A percentile compares a stretch with the other conserved stretches of the same genome.
phyloP scores from a whole-genome alignment of 1,139 yeast genomes.

The Sugiyamaella neomexicana region DNA sequence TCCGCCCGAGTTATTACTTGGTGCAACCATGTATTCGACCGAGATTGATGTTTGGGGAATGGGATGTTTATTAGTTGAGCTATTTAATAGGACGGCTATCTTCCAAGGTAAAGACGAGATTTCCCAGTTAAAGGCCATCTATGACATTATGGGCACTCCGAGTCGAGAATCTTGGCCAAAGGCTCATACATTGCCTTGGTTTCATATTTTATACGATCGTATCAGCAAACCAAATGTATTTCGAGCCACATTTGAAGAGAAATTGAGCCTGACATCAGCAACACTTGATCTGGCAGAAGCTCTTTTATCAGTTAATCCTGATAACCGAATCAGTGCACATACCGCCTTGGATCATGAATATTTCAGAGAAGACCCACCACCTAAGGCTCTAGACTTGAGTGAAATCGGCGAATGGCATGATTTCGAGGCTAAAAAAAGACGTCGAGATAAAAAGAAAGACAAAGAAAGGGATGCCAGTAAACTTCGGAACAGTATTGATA shows the following conservation, averaged over 20 bases:
- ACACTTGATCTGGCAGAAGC: constrained; percentile 66
- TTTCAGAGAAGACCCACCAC: constrained; percentile 67
- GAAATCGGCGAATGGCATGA: constrained; percentile 93
- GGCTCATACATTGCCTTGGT: constrained; percentile 83
- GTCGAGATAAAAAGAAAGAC: constrained; percentile 56
- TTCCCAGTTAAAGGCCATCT: constrained; percentile 74
- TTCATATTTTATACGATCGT: constrained; percentile 72
- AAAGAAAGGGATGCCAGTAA: constrained; percentile 42
- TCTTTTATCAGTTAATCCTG: constrained; percentile 69
- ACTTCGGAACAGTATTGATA: constrained; percentile 11
- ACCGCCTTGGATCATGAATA: constrained; percentile 66
- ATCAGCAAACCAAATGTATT: constrained; percentile 52
- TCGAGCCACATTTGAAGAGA: constrained; percentile 44
- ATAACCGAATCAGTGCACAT: constrained; percentile 58
- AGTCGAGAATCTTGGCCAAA: constrained; percentile 73
- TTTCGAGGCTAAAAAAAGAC: constrained; percentile 84
- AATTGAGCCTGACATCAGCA: constrained; percentile 48
- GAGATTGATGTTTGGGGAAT: constrained; percentile 98
- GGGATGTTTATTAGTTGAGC: constrained; percentile 84
- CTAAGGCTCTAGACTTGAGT: constrained; percentile 53
- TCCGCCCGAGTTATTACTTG: constrained; percentile 90
- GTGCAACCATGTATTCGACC: constrained; percentile 85
- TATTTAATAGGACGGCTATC: constrained; percentile 70
- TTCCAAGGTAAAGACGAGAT: constrained; percentile 91
- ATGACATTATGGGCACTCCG: constrained; percentile 87